phyloP scores from a whole-genome alignment of 2,329 filamentous ascomycete species.

The Diaporthe eres region DNA sequence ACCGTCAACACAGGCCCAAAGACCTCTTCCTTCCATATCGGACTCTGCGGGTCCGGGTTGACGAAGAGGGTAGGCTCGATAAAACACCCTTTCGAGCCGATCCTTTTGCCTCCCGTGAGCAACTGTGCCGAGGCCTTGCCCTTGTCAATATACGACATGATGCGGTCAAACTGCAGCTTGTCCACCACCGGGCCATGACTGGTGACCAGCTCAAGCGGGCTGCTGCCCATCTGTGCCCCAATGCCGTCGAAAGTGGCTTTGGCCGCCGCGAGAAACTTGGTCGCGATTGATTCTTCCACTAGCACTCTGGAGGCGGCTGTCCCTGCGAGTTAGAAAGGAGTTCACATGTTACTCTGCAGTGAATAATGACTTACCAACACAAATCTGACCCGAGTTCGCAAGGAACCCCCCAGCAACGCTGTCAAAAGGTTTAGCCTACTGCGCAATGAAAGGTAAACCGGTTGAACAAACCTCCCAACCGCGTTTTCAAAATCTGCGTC shows the following conservation, averaged over 20 bases:
- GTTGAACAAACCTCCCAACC: conserved; percentile 42
- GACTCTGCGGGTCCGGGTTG: conserved; percentile 9
- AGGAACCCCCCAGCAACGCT: conserved; percentile 29
- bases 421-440: not conserved
- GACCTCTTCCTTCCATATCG: conserved; percentile 25
- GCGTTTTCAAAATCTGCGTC: conserved; percentile 57
- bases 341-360: not conserved
- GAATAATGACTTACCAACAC: conserved; percentile 28
- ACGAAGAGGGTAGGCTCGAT: conserved; percentile 27
- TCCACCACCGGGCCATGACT: conserved; percentile 28
- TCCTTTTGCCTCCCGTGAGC: conserved; percentile 13
- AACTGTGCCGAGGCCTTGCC: not conserved
- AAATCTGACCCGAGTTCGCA: conserved; percentile 31
- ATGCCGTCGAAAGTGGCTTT: conserved; percentile 12
- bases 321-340: not conserved
- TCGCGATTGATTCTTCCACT: conserved; percentile 37
- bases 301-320: conserved; percentile 39
- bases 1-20: conserved; percentile 30
- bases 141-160: conserved; percentile 31
- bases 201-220: conserved; percentile 16
- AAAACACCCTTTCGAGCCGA: conserved; percentile 22
- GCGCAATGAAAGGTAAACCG: not conserved
- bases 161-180: conserved; percentile 24
- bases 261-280: not conserved
- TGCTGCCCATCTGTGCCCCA: conserved; percentile 4